Base-by-base conservation (phyloP, 192 early-diverging fungal species). In the Coemansia sp. region DNA sequence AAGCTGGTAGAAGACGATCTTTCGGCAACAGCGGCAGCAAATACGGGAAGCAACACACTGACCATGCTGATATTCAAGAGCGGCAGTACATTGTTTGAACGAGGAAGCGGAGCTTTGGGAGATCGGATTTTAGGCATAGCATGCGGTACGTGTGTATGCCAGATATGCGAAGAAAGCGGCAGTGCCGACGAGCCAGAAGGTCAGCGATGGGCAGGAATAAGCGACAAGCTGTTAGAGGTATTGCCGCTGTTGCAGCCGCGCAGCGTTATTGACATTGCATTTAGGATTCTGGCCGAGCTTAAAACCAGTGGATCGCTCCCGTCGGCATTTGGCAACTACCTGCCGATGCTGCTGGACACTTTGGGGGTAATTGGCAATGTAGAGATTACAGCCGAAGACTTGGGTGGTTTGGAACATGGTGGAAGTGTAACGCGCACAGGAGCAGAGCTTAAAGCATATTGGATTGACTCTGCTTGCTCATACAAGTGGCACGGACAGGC, bases 271-370 rank as follows among this genome's bases (percentile, higher is more conserved):
- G 72, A 76, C 35, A 46, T 57, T 18, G 42, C 66, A 18, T 76
- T 76, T 14, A 57, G 67, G 6, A 57, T 76, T 10, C 37, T 76
- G 54, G 72, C 72, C 1, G 72, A 76, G 52, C 59, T 76, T 6
- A 68, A 65, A 33, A 51, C 67, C 0, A 54, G 66, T 21, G 72
- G 72, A 5, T 57, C 72, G 43, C 47, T 59, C 19, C 62, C 66
- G 0, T 35, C 18, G 1, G 42, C 54, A 0, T 33, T 76, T 9
- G 53, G 55, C 4, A 23, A 52, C 13, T 54, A 62, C 37, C 39
- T 70, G 40, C 66, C 72, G 6, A 65, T 70, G 67, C 59, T 69
- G 20, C 48, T 76, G 37, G 72, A 76, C n/a, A 57, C 72, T 14
- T 36, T 76, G 44, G 72, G 72, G 7, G 37, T 56, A 13, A 50